Conservation (phyloP, 192 early-diverging fungal species). For the Linnemannia elongata region DNA sequence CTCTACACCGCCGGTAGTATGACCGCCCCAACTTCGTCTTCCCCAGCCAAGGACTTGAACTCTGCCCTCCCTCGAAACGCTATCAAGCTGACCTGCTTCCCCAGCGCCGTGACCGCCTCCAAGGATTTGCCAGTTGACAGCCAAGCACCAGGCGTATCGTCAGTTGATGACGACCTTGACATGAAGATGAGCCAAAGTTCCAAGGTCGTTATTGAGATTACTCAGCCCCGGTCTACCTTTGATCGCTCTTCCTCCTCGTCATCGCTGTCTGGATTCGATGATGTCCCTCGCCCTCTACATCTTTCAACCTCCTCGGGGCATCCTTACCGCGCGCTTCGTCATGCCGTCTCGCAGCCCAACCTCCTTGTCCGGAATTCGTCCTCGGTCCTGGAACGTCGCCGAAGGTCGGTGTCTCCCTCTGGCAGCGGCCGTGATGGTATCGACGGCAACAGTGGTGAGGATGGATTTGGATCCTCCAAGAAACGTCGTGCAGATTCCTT, state of each 20-base stretch:
- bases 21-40: neutral
- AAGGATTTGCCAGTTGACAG: neutral
- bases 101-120: neutral
- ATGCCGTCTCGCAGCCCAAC: constrained; percentile 36
- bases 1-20: neutral
- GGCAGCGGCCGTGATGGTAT: neutral
- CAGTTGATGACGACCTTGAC: constrained; percentile 16
- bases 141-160: neutral
- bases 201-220: constrained; percentile 51
- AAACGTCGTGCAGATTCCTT: constrained; percentile 29
- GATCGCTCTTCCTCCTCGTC: neutral
- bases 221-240: constrained; percentile 28
- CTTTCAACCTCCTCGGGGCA: neutral
- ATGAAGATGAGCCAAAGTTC: constrained; percentile 34
- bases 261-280: constrained; percentile 4
- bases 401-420: constrained; percentile 31
- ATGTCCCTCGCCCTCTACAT: neutral
- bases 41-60: constrained; percentile 8
- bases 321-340: neutral
- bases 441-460: neutral
- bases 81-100: constrained; percentile 49
- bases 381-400: constrained; percentile 32
- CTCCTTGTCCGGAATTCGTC: constrained; percentile 5
- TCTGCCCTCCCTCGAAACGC: constrained; percentile 15
- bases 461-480: constrained; percentile 34